phyloP scores from a whole-genome alignment of 1,284 basidiomycete genomes.

The Cystobasidiaceae sp. region DNA sequence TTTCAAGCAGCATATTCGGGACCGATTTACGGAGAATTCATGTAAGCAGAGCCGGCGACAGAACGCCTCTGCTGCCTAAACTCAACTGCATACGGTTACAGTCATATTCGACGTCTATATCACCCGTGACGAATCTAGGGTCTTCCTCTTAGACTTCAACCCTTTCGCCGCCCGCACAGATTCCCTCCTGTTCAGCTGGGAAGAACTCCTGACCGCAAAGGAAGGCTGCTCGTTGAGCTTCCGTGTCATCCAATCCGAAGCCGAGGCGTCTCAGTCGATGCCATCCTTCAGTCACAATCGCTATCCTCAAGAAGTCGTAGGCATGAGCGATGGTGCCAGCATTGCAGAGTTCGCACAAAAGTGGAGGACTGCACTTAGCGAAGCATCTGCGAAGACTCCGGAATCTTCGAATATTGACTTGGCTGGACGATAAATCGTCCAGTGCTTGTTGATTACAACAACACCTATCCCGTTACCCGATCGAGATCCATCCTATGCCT shows the following conservation, averaged over 20 bases:
- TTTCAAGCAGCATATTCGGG: constrained; percentile 63
- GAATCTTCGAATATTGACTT: background rate
- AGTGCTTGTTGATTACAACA: no score
- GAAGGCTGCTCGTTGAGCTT: constrained; percentile 49
- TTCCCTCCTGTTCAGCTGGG: constrained; percentile 75
- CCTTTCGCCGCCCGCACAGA: constrained; percentile 82
- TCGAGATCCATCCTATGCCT: background rate
- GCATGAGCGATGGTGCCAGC: constrained; percentile 65
- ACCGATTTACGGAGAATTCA: constrained; percentile 58
- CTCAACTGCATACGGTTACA: constrained; percentile 46
- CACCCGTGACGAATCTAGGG: constrained; percentile 66
- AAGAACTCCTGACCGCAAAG: constrained; percentile 55
- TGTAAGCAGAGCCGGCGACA: no score
- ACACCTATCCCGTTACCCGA: background rate
- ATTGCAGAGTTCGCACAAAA: constrained; percentile 64
- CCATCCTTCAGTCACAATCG: constrained; percentile 82
- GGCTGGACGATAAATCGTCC: no score
- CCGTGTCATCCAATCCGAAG: constrained; percentile 64
- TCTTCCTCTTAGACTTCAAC: constrained; percentile 83
- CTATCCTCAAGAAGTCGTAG: constrained; percentile 81
- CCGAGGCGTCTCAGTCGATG: constrained; percentile 61
- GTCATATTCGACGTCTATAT: constrained; percentile 83
- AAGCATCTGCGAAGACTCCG: background rate
- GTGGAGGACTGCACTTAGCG: constrained; percentile 43
- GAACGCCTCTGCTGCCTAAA: background rate